These are phyloP conservation scores for Craterostigma plantagineum DNA, from an alignment of 257 asterid genomes.

Conservation along the genomic window DNA sequence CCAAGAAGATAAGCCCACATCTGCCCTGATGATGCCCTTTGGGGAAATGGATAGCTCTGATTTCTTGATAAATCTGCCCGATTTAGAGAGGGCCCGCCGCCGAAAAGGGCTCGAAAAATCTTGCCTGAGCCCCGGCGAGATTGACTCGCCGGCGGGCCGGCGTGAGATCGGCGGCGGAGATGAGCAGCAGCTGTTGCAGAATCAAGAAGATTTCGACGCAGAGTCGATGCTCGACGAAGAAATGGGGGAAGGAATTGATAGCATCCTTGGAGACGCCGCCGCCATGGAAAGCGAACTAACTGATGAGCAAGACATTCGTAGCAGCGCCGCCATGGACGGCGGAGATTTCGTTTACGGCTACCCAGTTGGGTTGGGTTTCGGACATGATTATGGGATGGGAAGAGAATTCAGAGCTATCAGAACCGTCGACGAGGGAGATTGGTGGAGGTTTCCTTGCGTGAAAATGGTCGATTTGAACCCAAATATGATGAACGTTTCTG, in stretches of 20 bases:
- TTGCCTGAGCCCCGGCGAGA: slow-evolving; percentile 55
- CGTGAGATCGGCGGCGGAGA: slow-evolving; percentile 15
- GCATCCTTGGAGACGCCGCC: slow-evolving; percentile 48
- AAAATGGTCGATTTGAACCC: slow-evolving; percentile 37
- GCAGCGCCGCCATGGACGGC: slow-evolving; percentile 3
- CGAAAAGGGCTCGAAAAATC: slow-evolving; percentile 18
- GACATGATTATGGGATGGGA: slow-evolving; percentile 28
- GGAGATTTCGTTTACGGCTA: slow-evolving; percentile 39
- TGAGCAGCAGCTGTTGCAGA: too few species aligned
- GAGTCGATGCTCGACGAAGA: slow-evolving; percentile 83
- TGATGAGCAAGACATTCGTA: slow-evolving; percentile 1
- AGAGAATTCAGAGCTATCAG: slow-evolving; percentile 33
- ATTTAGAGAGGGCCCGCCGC: slow-evolving; percentile 7
- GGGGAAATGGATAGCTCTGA: slow-evolving; percentile 19
- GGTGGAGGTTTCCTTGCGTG: slow-evolving; percentile 56
- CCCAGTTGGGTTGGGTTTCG: slow-evolving; percentile 62
- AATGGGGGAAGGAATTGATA: slow-evolving; percentile 63
- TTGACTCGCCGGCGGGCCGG: slow-evolving; percentile 20
- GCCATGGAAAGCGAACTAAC: slow-evolving; percentile 10
- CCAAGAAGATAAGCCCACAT: slow-evolving; percentile 13
- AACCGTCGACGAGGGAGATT: slow-evolving; percentile 32
- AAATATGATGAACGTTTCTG: slow-evolving; percentile 10
- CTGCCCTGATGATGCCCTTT: slow-evolving; percentile 42
- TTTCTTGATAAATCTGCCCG: slow-evolving; percentile 18
- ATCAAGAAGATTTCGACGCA: slow-evolving; percentile 46